A percentile compares a stretch with the other conserved stretches of the same genome.
phyloP scores from a whole-genome alignment of 2,329 filamentous ascomycete genomes.

The Claviceps paspali region DNA sequence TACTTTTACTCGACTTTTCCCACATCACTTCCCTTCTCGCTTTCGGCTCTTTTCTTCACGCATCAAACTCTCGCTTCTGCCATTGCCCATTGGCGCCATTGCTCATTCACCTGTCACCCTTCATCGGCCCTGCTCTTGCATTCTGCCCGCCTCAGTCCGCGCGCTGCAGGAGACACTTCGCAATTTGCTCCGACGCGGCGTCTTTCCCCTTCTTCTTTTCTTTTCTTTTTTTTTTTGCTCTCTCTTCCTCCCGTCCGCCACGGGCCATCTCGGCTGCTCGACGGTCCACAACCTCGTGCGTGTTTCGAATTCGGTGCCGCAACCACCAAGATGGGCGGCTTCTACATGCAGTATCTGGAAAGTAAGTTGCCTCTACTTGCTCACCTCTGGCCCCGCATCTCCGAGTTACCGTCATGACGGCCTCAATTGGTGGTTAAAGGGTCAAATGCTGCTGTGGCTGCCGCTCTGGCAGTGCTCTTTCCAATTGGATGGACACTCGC shows the following conservation, averaged over 20 bases:
- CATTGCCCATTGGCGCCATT: constrained; percentile 35
- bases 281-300: no score
- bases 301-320: no score
- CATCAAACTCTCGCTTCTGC: constrained; percentile 10
- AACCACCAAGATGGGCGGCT: constrained; percentile 40
- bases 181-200: neutral
- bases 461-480: neutral
- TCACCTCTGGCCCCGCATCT: neutral
- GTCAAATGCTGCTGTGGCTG: no score
- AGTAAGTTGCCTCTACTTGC: constrained; percentile 39
- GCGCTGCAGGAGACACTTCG: neutral
- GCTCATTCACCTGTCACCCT: no score
- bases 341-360: constrained; percentile 59
- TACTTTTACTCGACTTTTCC: constrained; percentile 6
- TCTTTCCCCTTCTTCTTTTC: no score
- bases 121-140: constrained; percentile 5
- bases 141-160: neutral
- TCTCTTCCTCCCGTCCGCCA: no score
- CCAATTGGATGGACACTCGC: neutral
- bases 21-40: neutral
- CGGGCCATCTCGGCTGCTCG: constrained; percentile 4
- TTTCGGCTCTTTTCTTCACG: constrained; percentile 1
- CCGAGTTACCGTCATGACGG: neutral
- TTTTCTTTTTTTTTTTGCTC: no score
- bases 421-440: neutral